Conservation (phyloP, 2,329 filamentous ascomycete species). For the Pseudopithomyces maydicus region DNA sequence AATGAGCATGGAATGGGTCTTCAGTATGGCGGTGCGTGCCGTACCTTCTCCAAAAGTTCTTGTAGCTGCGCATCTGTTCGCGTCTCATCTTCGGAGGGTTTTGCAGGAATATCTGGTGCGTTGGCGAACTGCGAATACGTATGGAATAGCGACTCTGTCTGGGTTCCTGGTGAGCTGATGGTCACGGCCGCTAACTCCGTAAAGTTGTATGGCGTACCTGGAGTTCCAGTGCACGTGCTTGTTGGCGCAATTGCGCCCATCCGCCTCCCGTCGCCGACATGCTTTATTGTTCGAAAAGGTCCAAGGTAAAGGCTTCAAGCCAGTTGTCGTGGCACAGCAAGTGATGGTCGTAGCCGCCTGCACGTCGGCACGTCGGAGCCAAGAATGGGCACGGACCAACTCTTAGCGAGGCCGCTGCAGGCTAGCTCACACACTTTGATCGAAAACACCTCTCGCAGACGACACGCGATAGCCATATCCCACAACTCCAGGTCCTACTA, state of each 20-base stretch:
- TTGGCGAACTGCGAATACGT: conserved; percentile 90
- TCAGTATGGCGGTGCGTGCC: conserved; percentile 12
- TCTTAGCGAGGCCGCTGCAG: conserved; percentile 20
- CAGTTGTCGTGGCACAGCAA: background rate
- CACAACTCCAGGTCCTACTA: conserved; percentile 42
- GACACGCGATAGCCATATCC: conserved; percentile 45
- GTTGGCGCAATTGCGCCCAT: conserved; percentile 94
- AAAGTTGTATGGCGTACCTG: conserved; percentile 65
- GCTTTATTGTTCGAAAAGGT: conserved; percentile 2
- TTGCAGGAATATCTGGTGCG: conserved; percentile 75
- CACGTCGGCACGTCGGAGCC: conserved; percentile 15
- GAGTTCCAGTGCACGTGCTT: conserved; percentile 84
- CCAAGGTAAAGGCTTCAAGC: background rate
- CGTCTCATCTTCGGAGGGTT: conserved; percentile 83
- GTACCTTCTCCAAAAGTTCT: conserved; percentile 81
- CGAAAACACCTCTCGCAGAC: conserved; percentile 27
- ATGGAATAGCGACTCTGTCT: conserved; percentile 86
- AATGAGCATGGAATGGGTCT: background rate
- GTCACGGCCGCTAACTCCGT: conserved; percentile 18
- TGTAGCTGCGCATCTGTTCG: conserved; percentile 80
- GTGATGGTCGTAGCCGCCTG: background rate
- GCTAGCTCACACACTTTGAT: conserved; percentile 22
- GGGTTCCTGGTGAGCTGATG: conserved; percentile 28
- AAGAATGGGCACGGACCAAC: conserved; percentile 22
- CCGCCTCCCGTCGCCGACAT: conserved; percentile 54